Conservation (phyloP, 176 grass and related monocot genomes). For the Oryza longistaminata region DNA sequence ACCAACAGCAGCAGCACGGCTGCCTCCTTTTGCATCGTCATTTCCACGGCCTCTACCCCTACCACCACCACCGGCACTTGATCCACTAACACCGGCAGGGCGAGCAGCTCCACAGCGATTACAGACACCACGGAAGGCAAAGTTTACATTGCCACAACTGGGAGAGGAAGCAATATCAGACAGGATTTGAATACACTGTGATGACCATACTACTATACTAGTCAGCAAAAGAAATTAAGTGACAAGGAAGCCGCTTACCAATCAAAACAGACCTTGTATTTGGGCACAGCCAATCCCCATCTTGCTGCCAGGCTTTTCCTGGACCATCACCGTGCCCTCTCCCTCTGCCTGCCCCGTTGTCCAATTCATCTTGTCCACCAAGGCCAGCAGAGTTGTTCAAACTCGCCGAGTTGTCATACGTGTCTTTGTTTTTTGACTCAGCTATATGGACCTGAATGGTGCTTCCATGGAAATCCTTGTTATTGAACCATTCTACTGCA, state of each 20-base stretch:
- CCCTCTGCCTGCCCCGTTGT: conserved; percentile 48
- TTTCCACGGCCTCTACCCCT: conserved; percentile 60
- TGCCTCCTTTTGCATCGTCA: conserved; percentile 40
- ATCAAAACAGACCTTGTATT: conserved; percentile 99
- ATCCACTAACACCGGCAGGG: conserved; percentile 68
- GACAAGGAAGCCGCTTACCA: conserved; percentile 69
- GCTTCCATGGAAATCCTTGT: conserved; percentile 91
- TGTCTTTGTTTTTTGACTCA: conserved; percentile 76
- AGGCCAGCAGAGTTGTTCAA: conserved; percentile 29
- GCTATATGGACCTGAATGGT: conserved; percentile 87
- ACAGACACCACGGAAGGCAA: conserved; percentile 81
- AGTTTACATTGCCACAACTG: conserved; percentile 96
- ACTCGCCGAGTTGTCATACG: conserved; percentile 37
- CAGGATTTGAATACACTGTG: conserved; percentile 3
- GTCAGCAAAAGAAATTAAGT: conserved; percentile 30
- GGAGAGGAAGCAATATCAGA: conserved; percentile 37
- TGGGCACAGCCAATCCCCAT: conserved; percentile 96
- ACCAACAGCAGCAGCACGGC: conserved; percentile 53
- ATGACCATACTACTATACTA: conserved; percentile 24
- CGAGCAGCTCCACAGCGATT: conserved; percentile 75
- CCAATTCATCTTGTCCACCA: conserved; percentile 49
- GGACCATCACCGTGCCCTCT: conserved; percentile 54
- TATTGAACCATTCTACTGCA: conserved; percentile 95
- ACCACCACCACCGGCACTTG: conserved; percentile 48
- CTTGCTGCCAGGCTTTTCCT: conserved; percentile 94